Base-by-base conservation (phyloP, 139 green algal species). In the Eudorina sp. region DNA sequence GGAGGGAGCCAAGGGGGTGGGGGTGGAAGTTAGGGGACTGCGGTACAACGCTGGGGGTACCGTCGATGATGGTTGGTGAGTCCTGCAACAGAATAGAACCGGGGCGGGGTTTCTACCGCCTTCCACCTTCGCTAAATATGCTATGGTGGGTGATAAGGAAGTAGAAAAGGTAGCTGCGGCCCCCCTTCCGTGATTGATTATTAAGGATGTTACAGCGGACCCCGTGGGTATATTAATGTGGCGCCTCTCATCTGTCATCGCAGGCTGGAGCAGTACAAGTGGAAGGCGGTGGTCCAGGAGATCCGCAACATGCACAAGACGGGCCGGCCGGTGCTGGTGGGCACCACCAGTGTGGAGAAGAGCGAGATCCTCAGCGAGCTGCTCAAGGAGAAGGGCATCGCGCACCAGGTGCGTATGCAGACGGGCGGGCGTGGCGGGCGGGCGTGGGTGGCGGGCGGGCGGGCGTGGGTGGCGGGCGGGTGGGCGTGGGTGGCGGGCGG, bases 311-410 rank as follows among this genome's bases (percentile, higher is more conserved):
- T 99, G 94, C 91, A 98, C 94, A 97, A 97, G 83, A 92, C 90
- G 7, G 98, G 98, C 27, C 94, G 97, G 23, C 97, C 98, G 0
- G 95, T 98, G 81, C 93, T 99, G 77, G 96, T 99, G 66, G 97
- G 97, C 64, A 99, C 97, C 27, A 99, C 97, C 18, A 94, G 84
- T 48, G 98, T 99, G 82, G 98, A 99, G 93, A 96, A 95, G 80
- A 96, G 90, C 58, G 98, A 99, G 94, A 72, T 88, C 34, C 89
- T 99, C 27, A 96, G 95, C 51, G 83, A 41, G 0, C 91, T 96
- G 91, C 93, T 99, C 60, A 40, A 88, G 11, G 89, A 97, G 70
- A 92, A 92, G 36, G 94, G 94, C 53, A 97, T 99, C 89, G 89
- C 89, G 41, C 96, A 98, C 92, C 91, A 96, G 92, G 94, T 95